phyloP scores from a whole-genome alignment of 306 rosid genomes.

The Acacia acuminata region DNA sequence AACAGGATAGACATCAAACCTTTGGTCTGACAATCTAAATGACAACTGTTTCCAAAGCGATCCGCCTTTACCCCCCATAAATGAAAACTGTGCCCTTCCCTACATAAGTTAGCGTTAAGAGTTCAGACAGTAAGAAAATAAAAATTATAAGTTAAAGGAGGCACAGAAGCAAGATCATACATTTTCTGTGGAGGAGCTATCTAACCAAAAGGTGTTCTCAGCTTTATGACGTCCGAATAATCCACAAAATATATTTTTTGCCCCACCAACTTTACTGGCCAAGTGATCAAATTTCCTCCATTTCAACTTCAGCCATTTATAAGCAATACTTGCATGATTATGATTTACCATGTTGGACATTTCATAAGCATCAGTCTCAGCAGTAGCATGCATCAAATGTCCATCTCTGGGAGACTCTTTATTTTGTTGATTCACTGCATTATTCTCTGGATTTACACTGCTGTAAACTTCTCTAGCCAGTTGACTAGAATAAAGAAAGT shows the following conservation, averaged over 20 bases:
- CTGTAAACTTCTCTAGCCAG: constrained; percentile 46
- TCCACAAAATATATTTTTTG: constrained; percentile 66
- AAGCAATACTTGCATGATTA: constrained; percentile 49
- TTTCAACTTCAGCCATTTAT: constrained; percentile 67
- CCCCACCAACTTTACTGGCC: constrained; percentile 86
- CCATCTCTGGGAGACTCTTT: constrained; percentile 37
- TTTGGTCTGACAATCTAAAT: constrained; percentile 68
- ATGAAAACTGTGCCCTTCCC: constrained; percentile 96
- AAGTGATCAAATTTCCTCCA: constrained; percentile 80
- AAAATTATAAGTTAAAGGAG: constrained; percentile 12
- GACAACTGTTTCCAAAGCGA: constrained; percentile 89
- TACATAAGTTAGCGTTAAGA: constrained; percentile 5
- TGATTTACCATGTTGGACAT: constrained; percentile 37
- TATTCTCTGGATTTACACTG: constrained; percentile 38
- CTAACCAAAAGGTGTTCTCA: constrained; percentile 95
- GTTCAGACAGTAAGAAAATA: background rate
- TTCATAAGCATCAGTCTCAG: constrained; percentile 36
- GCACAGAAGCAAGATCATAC: constrained; percentile 44
- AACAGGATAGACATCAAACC: constrained; percentile 49
- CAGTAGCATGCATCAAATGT: constrained; percentile 28
- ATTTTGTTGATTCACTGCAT: constrained; percentile 35
- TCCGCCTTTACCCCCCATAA: constrained; percentile 97
- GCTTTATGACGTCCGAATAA: constrained; percentile 75
- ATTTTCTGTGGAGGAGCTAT: constrained; percentile 94
- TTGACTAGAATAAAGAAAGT: constrained; percentile 51